phyloP scores from a whole-genome alignment of 805 yeast genomes.

The Ogataea polymorpha region DNA sequence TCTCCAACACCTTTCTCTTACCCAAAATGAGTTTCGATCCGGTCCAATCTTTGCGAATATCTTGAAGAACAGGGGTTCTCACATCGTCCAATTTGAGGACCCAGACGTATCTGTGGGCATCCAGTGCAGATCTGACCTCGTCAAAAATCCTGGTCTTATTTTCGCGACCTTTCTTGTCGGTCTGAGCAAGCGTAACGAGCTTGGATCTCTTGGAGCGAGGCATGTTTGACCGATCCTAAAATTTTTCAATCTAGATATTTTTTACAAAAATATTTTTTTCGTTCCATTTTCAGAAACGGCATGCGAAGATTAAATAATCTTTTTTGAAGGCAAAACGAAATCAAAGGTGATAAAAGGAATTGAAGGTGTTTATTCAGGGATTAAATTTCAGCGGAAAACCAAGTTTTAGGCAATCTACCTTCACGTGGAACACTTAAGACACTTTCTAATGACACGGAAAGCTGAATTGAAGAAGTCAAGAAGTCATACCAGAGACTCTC shows the following conservation, averaged over 20 bases:
- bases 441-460: constrained; percentile 3
- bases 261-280: constrained; percentile 11
- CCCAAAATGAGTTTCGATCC: constrained; percentile 91
- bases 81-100: constrained; percentile 85
- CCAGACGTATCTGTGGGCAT: constrained; percentile 76
- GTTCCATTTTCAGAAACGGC: constrained; percentile 17
- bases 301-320: neutral
- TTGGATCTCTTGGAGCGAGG: constrained; percentile 97
- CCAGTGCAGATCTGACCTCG: constrained; percentile 80
- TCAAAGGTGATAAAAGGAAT: constrained; percentile 9
- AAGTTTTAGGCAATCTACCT: neutral
- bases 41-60: constrained; percentile 86
- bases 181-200: constrained; percentile 91
- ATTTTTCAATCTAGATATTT: constrained; percentile 8
- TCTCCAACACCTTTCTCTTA: constrained; percentile 86
- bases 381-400: neutral
- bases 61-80: constrained; percentile 93
- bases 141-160: constrained; percentile 89
- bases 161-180: constrained; percentile 93
- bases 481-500: constrained; percentile 2
- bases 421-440: neutral
- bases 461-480: constrained; percentile 7
- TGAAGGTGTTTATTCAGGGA: constrained; percentile 6
- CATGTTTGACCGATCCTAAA: constrained; percentile 44
- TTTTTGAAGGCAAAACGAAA: constrained; percentile 13